Evolutionary conservation across 164 flowering plant species (phyloP), one percentile per base, ranked within the genome.

Genomic region (Vitis riparia): DNA sequence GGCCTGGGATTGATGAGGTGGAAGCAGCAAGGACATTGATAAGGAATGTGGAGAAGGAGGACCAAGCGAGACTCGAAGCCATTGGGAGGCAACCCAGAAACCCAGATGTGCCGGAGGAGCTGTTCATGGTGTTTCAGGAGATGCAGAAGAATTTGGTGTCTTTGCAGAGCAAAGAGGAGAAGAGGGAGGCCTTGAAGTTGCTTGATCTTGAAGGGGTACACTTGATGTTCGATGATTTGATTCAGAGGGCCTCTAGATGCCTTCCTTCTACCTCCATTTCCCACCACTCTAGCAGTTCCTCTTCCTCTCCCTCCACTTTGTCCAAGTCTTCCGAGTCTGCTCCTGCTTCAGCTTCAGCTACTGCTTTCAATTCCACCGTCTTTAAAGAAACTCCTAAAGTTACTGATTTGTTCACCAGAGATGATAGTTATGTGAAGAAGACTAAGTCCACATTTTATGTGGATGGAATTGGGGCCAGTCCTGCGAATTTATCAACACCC

Each of bases 1-100:
- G 97, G 65, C 96, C 92, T 0, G 83, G 80, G 27, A 63, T 89
- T 1, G 90, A 89, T 0, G 92, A 90, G 68, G 82, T 88, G 2
- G 90, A 85, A 57, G 94, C 91, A 0, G 92, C 96, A 5, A 77
- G 56, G 70, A 71, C 70, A 4, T 51, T 92, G 72, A 81, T 92
- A 16, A 73, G 51, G 51, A 88, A 84, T 56, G 89, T 86, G 2
- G 96, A 89, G 15, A 84, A 82, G 59, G 97, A 92, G 52, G 91
- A 85, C 53, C 85, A 87, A 9, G 66, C 74, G 6, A 79, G 82
- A 50, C 49, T 88, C 2, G 96, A 90, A n/a, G 67, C 76, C 57
- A 79, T 86, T 63, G 66, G 65, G 14, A 71, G 67, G 70, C 82
- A 75, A 19, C 68, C 51, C 23, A 82, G 73, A 58, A 51, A 67